Evolutionary conservation across 1,139 yeast genomes (phyloP).

Genomic region (Saccharomyces hybrid): DNA sequence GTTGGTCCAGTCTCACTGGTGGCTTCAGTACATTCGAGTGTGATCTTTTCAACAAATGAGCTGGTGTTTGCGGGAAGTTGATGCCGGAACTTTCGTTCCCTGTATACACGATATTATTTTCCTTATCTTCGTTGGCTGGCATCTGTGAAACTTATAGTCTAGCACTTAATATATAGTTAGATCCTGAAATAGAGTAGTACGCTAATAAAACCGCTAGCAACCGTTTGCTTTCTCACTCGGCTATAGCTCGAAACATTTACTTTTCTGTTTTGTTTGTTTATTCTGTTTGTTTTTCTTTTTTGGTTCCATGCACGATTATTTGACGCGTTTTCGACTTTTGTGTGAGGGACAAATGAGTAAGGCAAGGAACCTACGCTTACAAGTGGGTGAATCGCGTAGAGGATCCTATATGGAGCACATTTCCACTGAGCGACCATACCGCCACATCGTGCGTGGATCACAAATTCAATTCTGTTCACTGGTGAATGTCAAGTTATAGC

Average conservation of each 20-base stretch:
- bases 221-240: neutral
- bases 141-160: neutral
- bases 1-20: conserved; percentile 1
- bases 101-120: conserved; percentile 14
- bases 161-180: neutral
- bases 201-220: neutral
- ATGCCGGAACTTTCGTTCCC: neutral
- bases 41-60: conserved; percentile 19
- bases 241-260: neutral
- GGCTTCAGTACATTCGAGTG: conserved; percentile 14
- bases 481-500: too few species aligned
- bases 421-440: too few species aligned
- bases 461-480: too few species aligned
- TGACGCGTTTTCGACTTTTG: neutral
- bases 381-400: too few species aligned
- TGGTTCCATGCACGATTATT: conserved; percentile 20
- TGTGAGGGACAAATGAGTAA: neutral
- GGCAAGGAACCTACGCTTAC: neutral
- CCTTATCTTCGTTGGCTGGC: conserved; percentile 13
- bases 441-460: too few species aligned
- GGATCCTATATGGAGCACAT: too few species aligned
- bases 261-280: neutral
- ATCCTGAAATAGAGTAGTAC: neutral
- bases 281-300: conserved; percentile 18
- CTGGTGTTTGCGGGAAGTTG: conserved; percentile 20